These are phyloP conservation scores for Apiospora arundinis DNA, from an alignment of 2,329 filamentous ascomycete species.

Conservation along the genomic window DNA sequence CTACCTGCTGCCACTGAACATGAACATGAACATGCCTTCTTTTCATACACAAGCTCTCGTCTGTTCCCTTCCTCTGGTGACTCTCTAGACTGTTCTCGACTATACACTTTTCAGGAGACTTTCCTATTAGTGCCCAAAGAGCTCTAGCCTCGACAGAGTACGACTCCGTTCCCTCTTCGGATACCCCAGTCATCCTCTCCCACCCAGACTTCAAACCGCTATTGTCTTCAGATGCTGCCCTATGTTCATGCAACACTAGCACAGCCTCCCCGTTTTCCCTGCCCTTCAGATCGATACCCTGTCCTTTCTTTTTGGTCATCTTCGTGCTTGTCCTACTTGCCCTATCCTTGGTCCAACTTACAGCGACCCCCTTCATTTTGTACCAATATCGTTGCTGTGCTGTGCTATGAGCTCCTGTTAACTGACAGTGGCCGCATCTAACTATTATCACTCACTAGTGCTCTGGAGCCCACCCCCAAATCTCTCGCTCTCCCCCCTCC, in stretches of 20 bases:
- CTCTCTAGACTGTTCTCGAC: conserved; percentile 30
- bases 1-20: conserved; percentile 31
- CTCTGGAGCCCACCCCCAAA: not conserved
- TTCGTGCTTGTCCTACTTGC: conserved; percentile 20
- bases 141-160: conserved; percentile 16
- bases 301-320: conserved; percentile 28
- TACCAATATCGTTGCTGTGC: conserved; percentile 11
- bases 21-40: not conserved
- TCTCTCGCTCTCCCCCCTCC: not conserved
- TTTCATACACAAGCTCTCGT: conserved; percentile 25
- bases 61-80: conserved; percentile 30
- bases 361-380: conserved; percentile 11
- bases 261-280: conserved; percentile 37
- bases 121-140: conserved; percentile 14
- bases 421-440: conserved; percentile 1
- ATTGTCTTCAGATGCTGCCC: conserved; percentile 38
- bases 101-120: conserved; percentile 28
- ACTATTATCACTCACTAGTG: conserved; percentile 1
- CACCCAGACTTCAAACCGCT: conserved; percentile 33
- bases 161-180: conserved; percentile 12
- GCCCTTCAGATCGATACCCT: conserved; percentile 31
- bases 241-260: conserved; percentile 40
- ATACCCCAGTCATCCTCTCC: conserved; percentile 29
- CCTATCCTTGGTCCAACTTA: conserved; percentile 5
- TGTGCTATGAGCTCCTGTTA: not conserved